Evolutionary conservation across 352 stramenopile species (phyloP), one percentile per base, ranked within the genome.

Genomic region (Ophiocytium majus): DNA sequence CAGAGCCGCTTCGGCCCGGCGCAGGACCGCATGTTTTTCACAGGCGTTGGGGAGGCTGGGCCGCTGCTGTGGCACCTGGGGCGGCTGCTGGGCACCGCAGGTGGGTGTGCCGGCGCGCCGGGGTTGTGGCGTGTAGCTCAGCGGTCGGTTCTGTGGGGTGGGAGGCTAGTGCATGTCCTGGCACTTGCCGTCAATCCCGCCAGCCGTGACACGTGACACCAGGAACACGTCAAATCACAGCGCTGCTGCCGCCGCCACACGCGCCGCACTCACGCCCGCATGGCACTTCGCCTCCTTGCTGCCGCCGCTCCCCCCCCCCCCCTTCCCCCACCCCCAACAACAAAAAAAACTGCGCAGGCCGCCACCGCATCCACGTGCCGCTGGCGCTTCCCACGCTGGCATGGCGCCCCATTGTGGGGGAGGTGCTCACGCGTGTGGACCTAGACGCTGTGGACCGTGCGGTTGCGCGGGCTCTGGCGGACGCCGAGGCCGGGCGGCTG

Each of bases 1-100:
- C 74, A 75, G 10, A 86, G 90, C 33, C 79, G 86, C 28, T 83
- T 82, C 35, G 82, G 87, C 10, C 85, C 63, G 17, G 92, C 92
- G 50, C 86, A 89, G 80, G 90, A 92, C 63, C 85, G 90, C 43
- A 79, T 90, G 64, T 71, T 92, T 19, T 82, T 92, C 43, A 89
- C 80, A 36, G 83, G 23, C 57, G 71, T n/a, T 64, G 78, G 10
- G 71, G 37, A 33, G 78, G 37, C 32, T 71, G 31, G 36, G 80
- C 71, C 84, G 43, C 86, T 88, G 50, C 83, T 90, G 63, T 83
- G 79, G 74, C 84, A 88, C 81, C 81, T 92, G 80, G 90, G 90
- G 19, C 57, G 85, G 31, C 84, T 92, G 35, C 49, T 92, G 31
- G 90, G 90, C 35, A 79, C 66, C 5, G 66, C 66, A 35, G 66